Conservation (phyloP, 2,329 filamentous ascomycete species). For the Neofusicoccum laricinum region DNA sequence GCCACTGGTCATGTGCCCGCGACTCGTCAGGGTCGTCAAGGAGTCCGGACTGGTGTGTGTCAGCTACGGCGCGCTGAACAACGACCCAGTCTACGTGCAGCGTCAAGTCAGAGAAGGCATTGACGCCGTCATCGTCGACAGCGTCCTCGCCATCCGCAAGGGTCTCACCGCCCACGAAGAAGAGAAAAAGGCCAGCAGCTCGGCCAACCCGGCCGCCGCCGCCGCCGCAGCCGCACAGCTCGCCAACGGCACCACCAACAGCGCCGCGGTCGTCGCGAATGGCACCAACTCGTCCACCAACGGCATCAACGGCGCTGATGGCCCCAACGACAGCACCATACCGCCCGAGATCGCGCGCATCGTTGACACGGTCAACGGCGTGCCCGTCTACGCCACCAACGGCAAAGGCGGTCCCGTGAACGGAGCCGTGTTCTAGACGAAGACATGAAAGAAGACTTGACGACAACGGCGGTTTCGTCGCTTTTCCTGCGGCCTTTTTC, state of each 20-base stretch:
- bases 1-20: constrained; percentile 82
- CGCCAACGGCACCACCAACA: not conserved
- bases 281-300: not conserved
- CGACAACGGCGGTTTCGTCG: not conserved
- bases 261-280: not conserved
- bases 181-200: not conserved
- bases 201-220: not conserved
- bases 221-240: not conserved
- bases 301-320: not conserved
- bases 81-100: constrained; percentile 81
- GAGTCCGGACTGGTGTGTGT: constrained; percentile 92
- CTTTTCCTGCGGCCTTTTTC: not conserved
- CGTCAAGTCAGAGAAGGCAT: constrained; percentile 92
- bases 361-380: constrained; percentile 23
- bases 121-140: constrained; percentile 96
- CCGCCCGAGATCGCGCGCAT: constrained; percentile 10
- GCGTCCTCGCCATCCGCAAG: constrained; percentile 86
- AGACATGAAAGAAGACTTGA: not conserved
- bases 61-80: constrained; percentile 89
- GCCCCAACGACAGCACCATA: not conserved
- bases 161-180: constrained; percentile 60
- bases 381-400: constrained; percentile 20
- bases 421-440: not conserved
- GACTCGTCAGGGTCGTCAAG: constrained; percentile 89
- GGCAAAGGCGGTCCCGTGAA: not conserved